phyloP scores from a whole-genome alignment of 2,329 filamentous ascomycete species.

The Colletotrichum destructivum region DNA sequence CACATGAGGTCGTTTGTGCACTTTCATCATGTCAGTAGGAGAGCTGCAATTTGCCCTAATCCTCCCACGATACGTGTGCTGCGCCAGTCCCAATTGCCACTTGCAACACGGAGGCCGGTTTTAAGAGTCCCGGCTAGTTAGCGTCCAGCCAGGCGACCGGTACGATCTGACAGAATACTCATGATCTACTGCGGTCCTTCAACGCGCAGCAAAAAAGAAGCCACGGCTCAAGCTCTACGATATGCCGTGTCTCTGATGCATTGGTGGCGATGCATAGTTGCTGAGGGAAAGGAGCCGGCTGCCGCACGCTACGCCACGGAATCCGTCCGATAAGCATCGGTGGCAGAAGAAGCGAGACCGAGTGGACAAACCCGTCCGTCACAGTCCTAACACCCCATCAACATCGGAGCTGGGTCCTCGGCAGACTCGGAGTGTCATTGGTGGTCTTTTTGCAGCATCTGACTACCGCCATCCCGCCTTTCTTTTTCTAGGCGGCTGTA shows the following conservation, averaged over 20 bases:
- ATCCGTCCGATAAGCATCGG: background rate
- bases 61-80: background rate
- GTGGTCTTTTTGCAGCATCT: slow-evolving; percentile 29
- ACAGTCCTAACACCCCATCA: slow-evolving; percentile 2
- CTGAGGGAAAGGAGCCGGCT: background rate
- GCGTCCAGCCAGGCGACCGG: slow-evolving; percentile 11
- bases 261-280: background rate
- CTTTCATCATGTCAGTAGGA: background rate
- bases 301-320: slow-evolving; percentile 13
- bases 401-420: slow-evolving; percentile 38
- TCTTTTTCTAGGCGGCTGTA: slow-evolving; percentile 22
- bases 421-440: slow-evolving; percentile 30
- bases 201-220: background rate
- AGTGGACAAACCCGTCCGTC: slow-evolving; percentile 15
- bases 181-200: background rate
- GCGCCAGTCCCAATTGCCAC: slow-evolving; percentile 14
- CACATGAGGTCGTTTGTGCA: background rate
- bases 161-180: background rate
- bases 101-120: slow-evolving; percentile 16
- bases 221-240: background rate
- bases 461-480: slow-evolving; percentile 16
- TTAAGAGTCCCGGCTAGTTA: slow-evolving; percentile 16
- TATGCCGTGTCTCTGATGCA: slow-evolving; percentile 4
- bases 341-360: slow-evolving; percentile 5
- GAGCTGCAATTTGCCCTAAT: background rate